These are phyloP conservation scores for Trichoderma aggressivum DNA, from an alignment of 2,329 filamentous ascomycete species.

Conservation along the genomic window DNA sequence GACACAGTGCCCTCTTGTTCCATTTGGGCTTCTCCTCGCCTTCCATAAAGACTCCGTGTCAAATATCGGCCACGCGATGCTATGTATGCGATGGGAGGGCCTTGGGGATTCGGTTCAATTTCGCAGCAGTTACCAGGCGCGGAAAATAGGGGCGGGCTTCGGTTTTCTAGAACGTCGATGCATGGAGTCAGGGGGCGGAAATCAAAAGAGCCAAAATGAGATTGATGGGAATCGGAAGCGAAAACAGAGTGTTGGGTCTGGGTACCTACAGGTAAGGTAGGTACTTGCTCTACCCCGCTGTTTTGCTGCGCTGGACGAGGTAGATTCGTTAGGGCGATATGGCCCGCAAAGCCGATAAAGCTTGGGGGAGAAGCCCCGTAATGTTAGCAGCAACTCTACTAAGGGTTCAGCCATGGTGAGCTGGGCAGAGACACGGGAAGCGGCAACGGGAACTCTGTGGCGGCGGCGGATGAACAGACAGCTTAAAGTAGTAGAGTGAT, in stretches of 20 bases:
- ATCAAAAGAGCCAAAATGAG: not conserved
- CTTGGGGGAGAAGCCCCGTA: not conserved
- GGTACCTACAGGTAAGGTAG: not conserved
- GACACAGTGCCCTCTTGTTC: not conserved
- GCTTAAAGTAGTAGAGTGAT: not conserved
- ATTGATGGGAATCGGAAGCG: slow-evolving; percentile 8
- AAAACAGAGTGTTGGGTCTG: not conserved
- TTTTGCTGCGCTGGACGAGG: not conserved
- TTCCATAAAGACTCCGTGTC: slow-evolving; percentile 7
- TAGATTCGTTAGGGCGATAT: not conserved
- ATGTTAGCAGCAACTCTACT: not conserved
- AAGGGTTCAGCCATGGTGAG: not conserved
- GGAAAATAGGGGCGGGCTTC: slow-evolving; percentile 7
- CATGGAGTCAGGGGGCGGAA: slow-evolving; percentile 12
- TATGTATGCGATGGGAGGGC: not conserved
- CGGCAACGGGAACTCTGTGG: not conserved
- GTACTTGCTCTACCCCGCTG: not conserved
- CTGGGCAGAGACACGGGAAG: not conserved
- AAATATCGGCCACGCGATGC: not conserved
- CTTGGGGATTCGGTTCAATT: not conserved
- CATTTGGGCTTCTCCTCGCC: slow-evolving; percentile 7
- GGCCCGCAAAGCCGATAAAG: not conserved
- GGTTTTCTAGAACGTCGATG: slow-evolving; percentile 4
- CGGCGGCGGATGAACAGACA: not conserved
- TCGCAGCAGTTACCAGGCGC: not conserved